Evolutionary conservation across 2,329 filamentous ascomycete genomes (phyloP), one percentile per base, ranked within the genome.

Genomic region (Mycosphaerella arachidis): DNA sequence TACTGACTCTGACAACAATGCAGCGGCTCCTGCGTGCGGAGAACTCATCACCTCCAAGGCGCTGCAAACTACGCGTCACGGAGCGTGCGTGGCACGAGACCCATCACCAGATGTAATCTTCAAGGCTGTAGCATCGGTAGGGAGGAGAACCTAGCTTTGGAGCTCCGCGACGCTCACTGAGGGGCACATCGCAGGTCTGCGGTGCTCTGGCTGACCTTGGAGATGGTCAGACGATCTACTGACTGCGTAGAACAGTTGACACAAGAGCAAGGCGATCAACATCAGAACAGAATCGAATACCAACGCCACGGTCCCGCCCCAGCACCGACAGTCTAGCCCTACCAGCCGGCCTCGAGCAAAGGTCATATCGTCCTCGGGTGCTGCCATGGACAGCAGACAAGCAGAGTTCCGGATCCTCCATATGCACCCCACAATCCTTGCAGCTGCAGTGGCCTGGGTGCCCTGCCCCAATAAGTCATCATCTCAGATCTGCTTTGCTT

Each of bases 71-170:
- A 59, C 48, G 58, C 51, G 27, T 37, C 51, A 35, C 29, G 37
- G 13, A 48, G 20, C 29, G 56, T 24, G 53, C 53, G 53, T 62
- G 57, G 57, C 60, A 62, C 60, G 56, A 57, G 57, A 53, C 57
- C 60, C 56, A 33, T 53, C 56, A 55, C 46, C 48, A 53, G 59
- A 37, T 37, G 18, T 48, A 30, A 43, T 55, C 16, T 55, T 16
- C 7, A 54, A 54, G 52, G 52, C 37, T 46, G 53, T 46, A 55
- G 37, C 37, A 55, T 46, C 53, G 6, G 18, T 35, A 27, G 29
- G 43, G 54, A 56, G 54, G 54, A 56, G 54, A 56, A 56, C 54
- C 54, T 56, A 48, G 45, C 30, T 29, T 18, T 29, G n/a, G 54
- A 46, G 40, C 45, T 56, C 54, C 35, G 45, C 54, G 54, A 56